Evolutionary conservation across 2,329 filamentous ascomycete genomes (phyloP), one percentile per base, ranked within the genome.

Genomic region (Cladobotryum protrusum): DNA sequence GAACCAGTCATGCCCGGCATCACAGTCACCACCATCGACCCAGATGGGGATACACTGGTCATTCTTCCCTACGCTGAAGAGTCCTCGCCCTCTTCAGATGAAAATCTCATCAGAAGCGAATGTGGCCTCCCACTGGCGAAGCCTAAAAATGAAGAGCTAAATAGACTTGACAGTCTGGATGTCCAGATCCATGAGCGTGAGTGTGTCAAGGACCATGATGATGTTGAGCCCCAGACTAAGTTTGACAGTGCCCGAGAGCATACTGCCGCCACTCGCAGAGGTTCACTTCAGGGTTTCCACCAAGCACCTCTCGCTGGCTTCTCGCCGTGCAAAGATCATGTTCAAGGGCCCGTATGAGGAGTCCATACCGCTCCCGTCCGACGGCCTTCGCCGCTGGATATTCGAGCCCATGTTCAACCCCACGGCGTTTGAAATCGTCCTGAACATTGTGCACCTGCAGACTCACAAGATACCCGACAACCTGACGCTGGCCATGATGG

Each of bases 371-470:
- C 47, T 36, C 5, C 41, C 37, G 11, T 34, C 41, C 2, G 51
- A 57, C 19, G 53, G 51, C 17, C 49, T 53, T 19, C 41, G 43
- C 19, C 49, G 52, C 34, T 57, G 51, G 55, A 36, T 44, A 24
- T 49, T 59, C 29, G 54, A 52, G 34, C 47, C 52, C 6, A 34
- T 55, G 2, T 59, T 59, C n/a, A 47, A 57, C 13, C 47, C 52
- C 9, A 41, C 32, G 29, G 54, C 56, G 4, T 59, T 58, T n/a
- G 32, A 50, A 24, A 49, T 52, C 3, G 52, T 57, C 2, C 45
- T 59, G 50, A 51, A 37, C 14, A 57, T 58, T 32, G 44, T 59
- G 4, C 57, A 59, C 15, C 48, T 45, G 8, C 43, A 59, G 15
- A 52, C 48, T 2, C 43, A 48, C 1, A 13, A 48, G 1, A 35